Evolutionary conservation across 1,284 basidiomycete species (phyloP), one percentile per base, ranked within the genome.

Genomic region (Calocybe gambosa): DNA sequence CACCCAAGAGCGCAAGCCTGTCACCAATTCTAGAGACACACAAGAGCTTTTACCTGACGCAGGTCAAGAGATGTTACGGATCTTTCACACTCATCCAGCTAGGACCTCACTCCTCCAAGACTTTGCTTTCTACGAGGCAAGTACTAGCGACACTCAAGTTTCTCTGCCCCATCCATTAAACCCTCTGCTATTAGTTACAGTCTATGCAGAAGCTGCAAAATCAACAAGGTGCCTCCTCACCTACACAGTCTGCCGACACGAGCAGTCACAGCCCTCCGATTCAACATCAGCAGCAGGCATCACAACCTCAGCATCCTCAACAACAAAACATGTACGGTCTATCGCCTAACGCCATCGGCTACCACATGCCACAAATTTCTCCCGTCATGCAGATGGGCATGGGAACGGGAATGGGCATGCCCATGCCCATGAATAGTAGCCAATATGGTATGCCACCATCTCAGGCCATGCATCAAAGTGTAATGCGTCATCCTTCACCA

Each of bases 1-100:
- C 67, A 97, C 93, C 2, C 90, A 89, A 58, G 93, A 97, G 65
- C 83, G 90, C 59, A 97, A 97, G 67, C 93, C 93, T 1, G 93
- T 97, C 47, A 96, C 93, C 1, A 94, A 94, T 59, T 94, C 90
- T 16, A 78, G 90, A 54, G 90, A 93, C 59, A 93, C 90, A 2
- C 88, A 96, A 64, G 93, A 97, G 61, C 74, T 97, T 18, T 80
- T 93, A 38, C 89, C 91, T 37, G 93, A 96, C 56, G 92, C 91
- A 28, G 94, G 93, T 1, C 85, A 90, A 62, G 93, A 96, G 63
- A 94, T 96, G 78, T 75, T 97, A 28, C 80, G 88, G 49, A 96
- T 96, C 58, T 94, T 97, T 75, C 81, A 90, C 55, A 85, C 86
- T 2, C 92, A 93, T 63, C 90, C 90, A 15, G 85, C 90, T 5